Base-by-base conservation (phyloP, 257 asterid genomes). In the Solanum pennellii region DNA sequence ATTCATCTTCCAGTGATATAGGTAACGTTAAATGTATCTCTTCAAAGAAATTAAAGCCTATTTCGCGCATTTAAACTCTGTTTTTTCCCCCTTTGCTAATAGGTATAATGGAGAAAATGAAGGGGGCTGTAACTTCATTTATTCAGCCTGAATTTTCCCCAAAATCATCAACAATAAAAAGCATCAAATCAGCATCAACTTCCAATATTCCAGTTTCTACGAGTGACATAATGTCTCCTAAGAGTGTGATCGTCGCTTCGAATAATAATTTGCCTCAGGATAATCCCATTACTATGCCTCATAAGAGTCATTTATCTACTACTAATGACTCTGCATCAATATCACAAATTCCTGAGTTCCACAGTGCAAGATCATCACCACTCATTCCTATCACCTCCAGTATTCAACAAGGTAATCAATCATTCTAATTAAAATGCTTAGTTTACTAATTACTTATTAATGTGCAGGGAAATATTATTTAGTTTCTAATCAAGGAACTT, bases 51-150 rank as follows among this genome's bases (percentile, higher is more conserved):
- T 14, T 42, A 44, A 77, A 44, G 83, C 33, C 37, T 31, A 41
- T 73, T 37, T 23, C 20, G 1, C 10, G 8, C 82, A 15, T 74
- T 73, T 10, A 37, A 73, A 74, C 20, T 25, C 16, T 45, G 16
- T 25, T 45, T 59, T 29, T 69, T 29, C 15, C 3, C 0, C 20
- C 3, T 9, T 33, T 56, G 66, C 79, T 7, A 20, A 44, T 89
- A 27, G 96, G 98, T 9, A 92, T 93, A 75, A 95, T 94, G 86
- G 98, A 93, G 90, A 97, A 93, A 91, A 92, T 97, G 87, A 92
- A 89, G 73, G 98, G 86, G 42, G 99, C 95, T 8, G 96, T 97
- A 73, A 87, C 96, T 86, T 97, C 98, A 2, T 77, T 96, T 75
- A 92, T 97, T 88, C 86, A 95, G 92, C 87, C 91, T 62, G 96